These are phyloP conservation scores for Cystobasidium ongulense DNA, from an alignment of 768 basidiomycete genomes.

Conservation along the genomic window DNA sequence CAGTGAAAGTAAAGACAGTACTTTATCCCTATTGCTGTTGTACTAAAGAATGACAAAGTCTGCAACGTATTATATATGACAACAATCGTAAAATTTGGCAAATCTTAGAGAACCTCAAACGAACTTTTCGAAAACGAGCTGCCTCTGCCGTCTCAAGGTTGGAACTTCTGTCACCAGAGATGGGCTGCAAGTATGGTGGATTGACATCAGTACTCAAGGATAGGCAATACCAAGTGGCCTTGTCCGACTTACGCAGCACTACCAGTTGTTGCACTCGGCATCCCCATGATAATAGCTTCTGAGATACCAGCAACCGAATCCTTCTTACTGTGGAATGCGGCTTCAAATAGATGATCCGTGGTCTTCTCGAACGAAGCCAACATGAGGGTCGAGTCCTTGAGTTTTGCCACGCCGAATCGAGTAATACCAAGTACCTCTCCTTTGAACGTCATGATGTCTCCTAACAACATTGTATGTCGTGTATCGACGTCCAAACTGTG, in stretches of 20 bases:
- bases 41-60: neutral
- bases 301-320: slow-evolving; percentile 94
- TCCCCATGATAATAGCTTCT: slow-evolving; percentile 87
- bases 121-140: slow-evolving; percentile 45
- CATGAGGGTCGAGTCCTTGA: slow-evolving; percentile 99
- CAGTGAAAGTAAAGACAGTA: neutral
- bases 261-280: slow-evolving; percentile 41
- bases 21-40: neutral
- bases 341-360: slow-evolving; percentile 97
- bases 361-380: slow-evolving; percentile 98
- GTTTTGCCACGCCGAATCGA: slow-evolving; percentile 96
- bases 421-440: slow-evolving; percentile 98
- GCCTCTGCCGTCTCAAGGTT: slow-evolving; percentile 42
- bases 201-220: slow-evolving; percentile 13
- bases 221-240: neutral
- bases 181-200: slow-evolving; percentile 40
- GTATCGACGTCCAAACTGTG: slow-evolving; percentile 99
- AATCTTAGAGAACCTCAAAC: neutral
- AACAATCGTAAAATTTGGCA: neutral
- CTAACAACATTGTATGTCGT: slow-evolving; percentile 94
- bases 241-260: slow-evolving; percentile 44
- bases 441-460: slow-evolving; percentile 98
- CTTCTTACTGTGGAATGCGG: slow-evolving; percentile 88
- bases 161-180: slow-evolving; percentile 47
- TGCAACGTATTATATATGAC: neutral